phyloP scores from a whole-genome alignment of 164 flowering plant species.

The Chloranthus sessilifolius region DNA sequence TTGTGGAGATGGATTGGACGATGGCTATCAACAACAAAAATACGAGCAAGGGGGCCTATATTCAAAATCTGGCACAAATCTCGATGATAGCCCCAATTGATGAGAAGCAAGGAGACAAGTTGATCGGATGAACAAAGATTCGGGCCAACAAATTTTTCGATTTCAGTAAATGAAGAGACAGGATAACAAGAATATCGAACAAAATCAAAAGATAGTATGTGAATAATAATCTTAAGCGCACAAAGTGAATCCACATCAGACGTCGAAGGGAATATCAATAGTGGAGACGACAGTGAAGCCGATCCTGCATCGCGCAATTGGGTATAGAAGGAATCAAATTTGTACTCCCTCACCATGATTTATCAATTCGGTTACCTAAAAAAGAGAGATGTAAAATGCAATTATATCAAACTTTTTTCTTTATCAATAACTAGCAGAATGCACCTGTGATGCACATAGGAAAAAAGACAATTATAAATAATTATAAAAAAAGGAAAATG shows the following conservation, averaged over 20 bases:
- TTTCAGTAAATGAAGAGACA: constrained; percentile 72
- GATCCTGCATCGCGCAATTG: constrained; percentile 53
- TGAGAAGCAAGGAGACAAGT: constrained; percentile 56
- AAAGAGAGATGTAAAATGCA: too few relatives aligned
- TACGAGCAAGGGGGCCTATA: constrained; percentile 48
- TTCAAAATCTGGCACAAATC: constrained; percentile 49
- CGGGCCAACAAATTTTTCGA: constrained; percentile 55
- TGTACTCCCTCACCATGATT: constrained; percentile 71
- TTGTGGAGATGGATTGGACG: constrained; percentile 90
- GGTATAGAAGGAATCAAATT: constrained; percentile 58
- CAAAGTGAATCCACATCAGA: constrained; percentile 89
- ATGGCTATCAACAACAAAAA: constrained; percentile 88
- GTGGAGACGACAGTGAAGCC: constrained; percentile 51
- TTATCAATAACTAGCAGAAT: too few relatives aligned
- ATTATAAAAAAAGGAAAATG: too few relatives aligned
- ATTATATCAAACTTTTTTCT: too few relatives aligned
- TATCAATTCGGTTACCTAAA: constrained; percentile 8
- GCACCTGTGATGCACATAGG: too few relatives aligned
- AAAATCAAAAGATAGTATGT: constrained; percentile 71
- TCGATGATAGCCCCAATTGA: constrained; percentile 95
- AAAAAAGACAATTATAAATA: too few relatives aligned
- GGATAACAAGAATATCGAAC: constrained; percentile 79
- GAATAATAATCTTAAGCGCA: constrained; percentile 62
- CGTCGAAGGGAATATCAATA: constrained; percentile 80
- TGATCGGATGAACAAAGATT: constrained; percentile 29